These are phyloP conservation scores for Metarhizium brunneum DNA, from an alignment of 2,329 filamentous ascomycete genomes.

Conservation along the genomic window DNA sequence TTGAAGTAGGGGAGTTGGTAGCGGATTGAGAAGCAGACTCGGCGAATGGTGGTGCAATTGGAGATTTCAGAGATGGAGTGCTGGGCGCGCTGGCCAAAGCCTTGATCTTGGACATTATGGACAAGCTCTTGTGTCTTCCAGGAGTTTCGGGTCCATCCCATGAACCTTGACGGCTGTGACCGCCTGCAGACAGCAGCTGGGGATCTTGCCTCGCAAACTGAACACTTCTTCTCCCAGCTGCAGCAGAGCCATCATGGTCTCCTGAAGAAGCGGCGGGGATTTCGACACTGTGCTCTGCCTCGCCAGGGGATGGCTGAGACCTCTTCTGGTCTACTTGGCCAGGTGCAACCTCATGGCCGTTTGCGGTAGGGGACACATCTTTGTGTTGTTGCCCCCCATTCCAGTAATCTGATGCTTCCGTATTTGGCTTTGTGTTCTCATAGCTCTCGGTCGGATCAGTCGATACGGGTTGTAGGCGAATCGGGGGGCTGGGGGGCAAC, in stretches of 20 bases:
- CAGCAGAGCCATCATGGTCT: conserved; percentile 1
- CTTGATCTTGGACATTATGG: conserved; percentile 71
- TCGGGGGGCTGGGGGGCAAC: conserved; percentile 5
- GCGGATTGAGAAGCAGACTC: conserved; percentile 31
- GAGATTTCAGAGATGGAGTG: conserved; percentile 37
- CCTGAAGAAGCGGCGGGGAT: not conserved
- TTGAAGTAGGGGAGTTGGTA: conserved; percentile 37
- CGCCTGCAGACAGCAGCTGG: conserved; percentile 26
- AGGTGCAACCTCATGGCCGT: not conserved
- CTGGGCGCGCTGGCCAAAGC: conserved; percentile 52
- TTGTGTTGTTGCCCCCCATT: conserved; percentile 10
- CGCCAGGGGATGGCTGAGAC: not conserved
- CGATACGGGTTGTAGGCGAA: conserved; percentile 4
- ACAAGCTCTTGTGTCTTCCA: conserved; percentile 49
- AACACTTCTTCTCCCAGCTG: conserved; percentile 47
- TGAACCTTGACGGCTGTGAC: conserved; percentile 54
- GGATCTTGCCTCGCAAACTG: conserved; percentile 59
- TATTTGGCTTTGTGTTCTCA: not conserved
- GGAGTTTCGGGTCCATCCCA: conserved; percentile 55
- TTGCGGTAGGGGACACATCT: conserved; percentile 3
- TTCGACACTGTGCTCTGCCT: not conserved
- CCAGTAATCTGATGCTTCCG: conserved; percentile 10
- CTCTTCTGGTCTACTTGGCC: not conserved
- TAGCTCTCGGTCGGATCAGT: conserved; percentile 1
- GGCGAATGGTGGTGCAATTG: conserved; percentile 14